Conservation (phyloP, 73 alveolate species). For the Paramecium sonneborni region DNA sequence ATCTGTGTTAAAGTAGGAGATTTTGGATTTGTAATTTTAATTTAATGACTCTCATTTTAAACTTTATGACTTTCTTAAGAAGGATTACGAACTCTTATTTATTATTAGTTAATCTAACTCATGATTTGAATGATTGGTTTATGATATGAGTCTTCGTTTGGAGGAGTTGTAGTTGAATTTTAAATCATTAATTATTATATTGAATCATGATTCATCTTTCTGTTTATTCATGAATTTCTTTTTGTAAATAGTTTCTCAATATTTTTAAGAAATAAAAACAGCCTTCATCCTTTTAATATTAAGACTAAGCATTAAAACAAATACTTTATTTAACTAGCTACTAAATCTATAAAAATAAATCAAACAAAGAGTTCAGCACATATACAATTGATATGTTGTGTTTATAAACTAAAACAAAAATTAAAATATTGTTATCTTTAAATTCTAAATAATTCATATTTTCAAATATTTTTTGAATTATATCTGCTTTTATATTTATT, state of each 20-base stretch:
- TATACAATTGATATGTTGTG: too few species aligned
- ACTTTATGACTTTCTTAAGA: background rate
- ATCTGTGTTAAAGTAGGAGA: background rate
- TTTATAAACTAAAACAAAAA: too few species aligned
- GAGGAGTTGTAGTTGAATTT: slow-evolving; percentile 29
- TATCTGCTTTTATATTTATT: too few species aligned
- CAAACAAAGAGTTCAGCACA: background rate
- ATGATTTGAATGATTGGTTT: slow-evolving; percentile 7
- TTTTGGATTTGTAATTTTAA: background rate
- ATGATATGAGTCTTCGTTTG: background rate
- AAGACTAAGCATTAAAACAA: too few species aligned
- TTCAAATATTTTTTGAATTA: too few species aligned
- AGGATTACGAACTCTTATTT: slow-evolving; percentile 1
- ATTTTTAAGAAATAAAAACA: background rate
- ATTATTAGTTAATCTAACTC: background rate
- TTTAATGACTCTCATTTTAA: background rate
- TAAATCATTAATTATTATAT: slow-evolving; percentile 7
- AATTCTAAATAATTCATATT: too few species aligned
- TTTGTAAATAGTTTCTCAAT: slow-evolving; percentile 41
- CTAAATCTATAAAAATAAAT: background rate
- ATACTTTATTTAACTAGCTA: too few species aligned
- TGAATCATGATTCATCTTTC: slow-evolving; percentile 29
- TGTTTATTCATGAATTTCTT: background rate
- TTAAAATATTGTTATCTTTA: too few species aligned
- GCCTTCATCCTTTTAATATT: background rate